phyloP scores from a whole-genome alignment of 345 rosid species.

The Lepidium aucheri region DNA sequence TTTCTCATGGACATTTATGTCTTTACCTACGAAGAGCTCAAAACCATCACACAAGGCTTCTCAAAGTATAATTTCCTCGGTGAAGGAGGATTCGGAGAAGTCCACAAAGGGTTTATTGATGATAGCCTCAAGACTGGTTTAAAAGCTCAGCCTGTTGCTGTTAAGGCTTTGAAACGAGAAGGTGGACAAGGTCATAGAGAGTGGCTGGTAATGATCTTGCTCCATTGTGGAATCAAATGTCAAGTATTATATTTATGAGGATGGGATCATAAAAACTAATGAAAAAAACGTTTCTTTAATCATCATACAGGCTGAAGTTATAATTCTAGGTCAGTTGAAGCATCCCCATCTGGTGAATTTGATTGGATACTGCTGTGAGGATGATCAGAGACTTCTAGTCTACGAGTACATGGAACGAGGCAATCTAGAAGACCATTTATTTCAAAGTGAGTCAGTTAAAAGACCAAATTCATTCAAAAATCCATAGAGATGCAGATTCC shows the following conservation, averaged over 20 bases:
- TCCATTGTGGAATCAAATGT: not conserved
- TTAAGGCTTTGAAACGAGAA: conserved; percentile 58
- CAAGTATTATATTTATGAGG: not conserved
- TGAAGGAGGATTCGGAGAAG: conserved; percentile 83
- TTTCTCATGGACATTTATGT: conserved; percentile 44
- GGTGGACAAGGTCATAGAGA: conserved; percentile 80
- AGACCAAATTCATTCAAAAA: not conserved
- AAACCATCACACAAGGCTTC: conserved; percentile 44
- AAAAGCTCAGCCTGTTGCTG: conserved; percentile 74
- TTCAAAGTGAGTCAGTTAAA: conserved; percentile 40
- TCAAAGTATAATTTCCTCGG: conserved; percentile 53
- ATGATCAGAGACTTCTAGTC: conserved; percentile 59
- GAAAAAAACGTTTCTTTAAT: not conserved
- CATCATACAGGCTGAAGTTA: conserved; percentile 59
- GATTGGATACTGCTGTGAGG: conserved; percentile 82
- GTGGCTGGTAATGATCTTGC: conserved; percentile 64
- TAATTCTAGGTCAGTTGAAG: conserved; percentile 75
- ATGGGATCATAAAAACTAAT: not conserved
- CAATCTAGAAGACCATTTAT: conserved; percentile 74
- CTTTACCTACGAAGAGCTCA: conserved; percentile 49
- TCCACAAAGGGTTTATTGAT: conserved; percentile 63
- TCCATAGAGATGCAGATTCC: not conserved
- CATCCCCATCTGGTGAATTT: conserved; percentile 69
- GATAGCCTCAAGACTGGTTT: conserved; percentile 49
- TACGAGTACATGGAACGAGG: conserved; percentile 78